Conservation (phyloP, 176 grass and related monocot genomes). For the Calamus simplicifolius region DNA sequence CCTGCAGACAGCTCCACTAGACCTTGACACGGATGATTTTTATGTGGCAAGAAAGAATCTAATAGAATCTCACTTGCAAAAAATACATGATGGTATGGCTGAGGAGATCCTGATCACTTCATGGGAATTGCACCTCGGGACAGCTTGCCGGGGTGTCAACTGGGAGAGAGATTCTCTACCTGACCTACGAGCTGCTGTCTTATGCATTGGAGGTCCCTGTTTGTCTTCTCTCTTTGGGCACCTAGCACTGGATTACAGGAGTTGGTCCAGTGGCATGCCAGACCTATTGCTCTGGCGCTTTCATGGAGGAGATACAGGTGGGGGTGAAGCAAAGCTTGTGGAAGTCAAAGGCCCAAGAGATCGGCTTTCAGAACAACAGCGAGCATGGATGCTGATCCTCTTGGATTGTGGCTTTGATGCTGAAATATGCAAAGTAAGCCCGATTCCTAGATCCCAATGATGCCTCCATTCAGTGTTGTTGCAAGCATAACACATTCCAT, state of each 20-base stretch:
- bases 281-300: conserved; percentile 88
- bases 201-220: conserved; percentile 39
- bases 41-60: conserved; percentile 64
- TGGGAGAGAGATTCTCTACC: conserved; percentile 58
- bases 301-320: conserved; percentile 25
- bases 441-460: conserved; percentile 28
- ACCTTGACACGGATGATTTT: conserved; percentile 77
- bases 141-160: conserved; percentile 56
- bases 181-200: conserved; percentile 58
- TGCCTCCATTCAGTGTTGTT: no score
- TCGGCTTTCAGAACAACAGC: conserved; percentile 77
- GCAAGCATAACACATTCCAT: no score
- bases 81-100: conserved; percentile 58
- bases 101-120: conserved; percentile 77
- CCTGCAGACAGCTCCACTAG: conserved; percentile 60
- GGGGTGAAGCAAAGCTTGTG: conserved; percentile 71
- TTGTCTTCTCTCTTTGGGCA: conserved; percentile 61
- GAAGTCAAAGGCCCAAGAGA: conserved; percentile 92
- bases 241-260: conserved; percentile 70
- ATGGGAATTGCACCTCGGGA: conserved; percentile 70
- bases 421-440: conserved; percentile 82
- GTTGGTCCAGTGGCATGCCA: conserved; percentile 93
- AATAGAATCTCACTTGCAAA: conserved; percentile 64
- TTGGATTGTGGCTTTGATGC: conserved; percentile 68
- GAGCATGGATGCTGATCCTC: conserved; percentile 75